These are phyloP conservation scores for Oryza rufipogon DNA, from an alignment of 176 grass and related monocot species.

Conservation along the genomic window DNA sequence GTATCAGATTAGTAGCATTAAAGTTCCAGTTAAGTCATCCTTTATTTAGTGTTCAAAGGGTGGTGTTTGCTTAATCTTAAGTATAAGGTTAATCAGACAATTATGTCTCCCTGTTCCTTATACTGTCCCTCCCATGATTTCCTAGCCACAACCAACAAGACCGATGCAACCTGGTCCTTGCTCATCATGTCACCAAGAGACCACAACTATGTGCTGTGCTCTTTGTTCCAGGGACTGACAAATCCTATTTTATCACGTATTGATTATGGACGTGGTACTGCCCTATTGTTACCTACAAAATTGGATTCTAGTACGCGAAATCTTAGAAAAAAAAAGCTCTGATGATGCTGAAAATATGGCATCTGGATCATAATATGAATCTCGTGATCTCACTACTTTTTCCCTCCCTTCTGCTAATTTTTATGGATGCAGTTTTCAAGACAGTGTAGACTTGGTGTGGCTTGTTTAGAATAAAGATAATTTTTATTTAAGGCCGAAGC, in stretches of 20 bases:
- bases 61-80: too few species aligned
- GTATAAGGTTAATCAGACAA: too few species aligned
- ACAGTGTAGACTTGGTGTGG: neutral
- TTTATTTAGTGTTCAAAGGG: too few species aligned
- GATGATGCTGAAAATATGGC: neutral
- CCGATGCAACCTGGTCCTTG: too few species aligned
- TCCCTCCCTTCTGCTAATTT: neutral
- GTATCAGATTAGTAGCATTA: neutral
- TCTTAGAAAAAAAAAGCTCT: slow-evolving; percentile 21
- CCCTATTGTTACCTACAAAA: slow-evolving; percentile 4
- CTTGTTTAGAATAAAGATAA: slow-evolving; percentile 3
- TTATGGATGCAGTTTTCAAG: slow-evolving; percentile 5
- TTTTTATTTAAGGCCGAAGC: neutral
- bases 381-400: slow-evolving; percentile 1
- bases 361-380: neutral
- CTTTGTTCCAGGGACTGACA: neutral
- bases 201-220: too few species aligned
- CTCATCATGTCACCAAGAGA: too few species aligned
- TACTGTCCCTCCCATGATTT: too few species aligned
- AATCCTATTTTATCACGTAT: neutral
- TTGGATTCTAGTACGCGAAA: neutral
- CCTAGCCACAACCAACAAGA: too few species aligned
- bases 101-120: too few species aligned
- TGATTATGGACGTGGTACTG: neutral
- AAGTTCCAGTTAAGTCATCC: neutral